Evolutionary conservation across 2,329 filamentous ascomycete species (phyloP), one percentile per base, ranked within the genome.

Genomic region (Aspergillus brunneoviolaceus): DNA sequence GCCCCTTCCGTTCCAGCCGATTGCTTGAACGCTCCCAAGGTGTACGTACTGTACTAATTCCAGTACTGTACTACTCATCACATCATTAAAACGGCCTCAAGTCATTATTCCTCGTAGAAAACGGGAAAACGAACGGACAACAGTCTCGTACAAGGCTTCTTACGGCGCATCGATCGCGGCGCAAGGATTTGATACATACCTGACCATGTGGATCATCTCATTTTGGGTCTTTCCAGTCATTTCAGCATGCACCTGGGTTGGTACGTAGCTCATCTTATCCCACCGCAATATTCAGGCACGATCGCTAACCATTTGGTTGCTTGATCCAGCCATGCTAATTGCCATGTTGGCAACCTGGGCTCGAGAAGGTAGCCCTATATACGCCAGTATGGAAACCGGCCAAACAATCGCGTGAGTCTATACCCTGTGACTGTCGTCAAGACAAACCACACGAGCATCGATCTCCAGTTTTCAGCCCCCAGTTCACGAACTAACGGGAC

Each of bases 341-440:
- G 82, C 81, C 48, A 85, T 88, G 84, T 69, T 88, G 56, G 79
- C 80, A n/a, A 77, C 72, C 59, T 88, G 86, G 86, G 73, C 79
- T 29, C 71, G 74, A 1, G 73, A 80, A 48, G 84, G 84, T 12
- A 73, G 73, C n/a, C 85, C 85, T 0, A 71, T 77, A 45, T 86
- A 85, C 60, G 49, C 74, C 0, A 81, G 80, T 23, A 85, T 86
- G 82, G 75, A 78, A 21, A 25, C 64, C 0, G 73, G 73, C 21
- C 86, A 88, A 67, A 75, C 65, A 2, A 84, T 88, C 25, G 82
- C 85, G 70, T 86, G 81, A 67, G 75, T 69, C 7, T 45, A 35
- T 35, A 16, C 12, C 33, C 14, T 6, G 33, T 16, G 33, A 5
- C 33, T 4, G 33, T 35, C 27, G 27, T 35, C 33, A 16, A 6